Base-by-base conservation (phyloP, 257 asterid genomes). In the Verbena officinalis region DNA sequence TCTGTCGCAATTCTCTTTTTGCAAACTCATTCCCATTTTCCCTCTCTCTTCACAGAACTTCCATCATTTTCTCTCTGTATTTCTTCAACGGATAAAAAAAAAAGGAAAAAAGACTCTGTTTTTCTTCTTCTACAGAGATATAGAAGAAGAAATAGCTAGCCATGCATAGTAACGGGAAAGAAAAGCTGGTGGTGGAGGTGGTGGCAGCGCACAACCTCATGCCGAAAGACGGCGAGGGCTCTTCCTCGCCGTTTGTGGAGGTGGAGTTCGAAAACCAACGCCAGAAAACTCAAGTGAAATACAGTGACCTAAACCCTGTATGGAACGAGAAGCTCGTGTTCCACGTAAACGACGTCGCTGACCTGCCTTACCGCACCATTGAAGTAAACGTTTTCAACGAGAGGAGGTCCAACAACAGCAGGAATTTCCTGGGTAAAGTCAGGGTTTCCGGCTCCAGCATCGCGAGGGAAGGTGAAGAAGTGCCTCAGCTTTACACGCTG, bases 191-290 rank as follows among this genome's bases (percentile, higher is more conserved):
- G 58, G 98, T 88, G 68, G 96, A 86, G 72, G 96, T 91, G 70
- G 90, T 88, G 50, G 96, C 78, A 46, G 98, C 98, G 15, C 91
- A 84, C 83, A 91, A 91, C 82, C 86, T 91, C 4, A 88, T 91
- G 86, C 98, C 98, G 4, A 91, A 91, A 70, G 96, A 91, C 73
- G 98, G 98, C 1, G 95, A 86, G 75, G 98, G 98, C 0, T 88
- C 98, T 0, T 88, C 98, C 8, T 91, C 98, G 17, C 77, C 98
- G 27, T 88, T 88, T 20, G 96, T 86, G 4, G 98, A 91, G 66
- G 95, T 86, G 4, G 95, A 88, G 75, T 91, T 91, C 60, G 96
- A 91, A 27, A 78, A 73, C 77, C 94, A 88, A 21, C 64, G 85
- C 19, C 88, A 56, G 42, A 70, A 53, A 13, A 88, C 96, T 0